Conservation (phyloP, 306 rosid species). For the Prunus dulcis region DNA sequence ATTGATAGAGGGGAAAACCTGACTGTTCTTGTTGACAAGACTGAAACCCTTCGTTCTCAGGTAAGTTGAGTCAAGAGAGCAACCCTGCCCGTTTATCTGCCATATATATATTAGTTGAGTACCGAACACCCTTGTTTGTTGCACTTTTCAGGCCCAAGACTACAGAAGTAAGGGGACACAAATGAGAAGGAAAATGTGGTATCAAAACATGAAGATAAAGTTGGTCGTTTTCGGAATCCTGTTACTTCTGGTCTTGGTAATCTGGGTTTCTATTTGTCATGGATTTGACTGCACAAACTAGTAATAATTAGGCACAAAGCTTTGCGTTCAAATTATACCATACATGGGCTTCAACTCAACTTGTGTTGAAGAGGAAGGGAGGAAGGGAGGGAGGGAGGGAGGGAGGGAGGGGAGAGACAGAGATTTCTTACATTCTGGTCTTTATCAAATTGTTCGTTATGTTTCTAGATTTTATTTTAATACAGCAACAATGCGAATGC, state of each 20-base stretch:
- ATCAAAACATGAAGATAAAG: constrained; percentile 94
- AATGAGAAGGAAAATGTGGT: constrained; percentile 86
- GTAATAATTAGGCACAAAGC: constrained; percentile 23
- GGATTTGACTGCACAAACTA: constrained; percentile 86
- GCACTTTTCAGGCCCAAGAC: constrained; percentile 66
- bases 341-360: constrained; percentile 10
- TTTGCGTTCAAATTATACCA: constrained; percentile 17
- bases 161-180: constrained; percentile 70
- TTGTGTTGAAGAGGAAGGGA: constrained; percentile 21
- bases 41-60: constrained; percentile 74
- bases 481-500: constrained; percentile 19
- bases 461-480: constrained; percentile 21
- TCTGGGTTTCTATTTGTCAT: constrained; percentile 86
- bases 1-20: constrained; percentile 82
- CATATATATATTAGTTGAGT: not conserved
- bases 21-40: constrained; percentile 67
- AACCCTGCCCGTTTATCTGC: constrained; percentile 10
- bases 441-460: constrained; percentile 31
- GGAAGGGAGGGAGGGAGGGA: constrained; percentile 12
- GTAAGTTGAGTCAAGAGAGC: constrained; percentile 35
- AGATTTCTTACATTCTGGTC: constrained; percentile 25
- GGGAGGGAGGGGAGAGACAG: constrained; percentile 15
- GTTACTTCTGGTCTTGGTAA: constrained; percentile 62
- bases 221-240: constrained; percentile 73
- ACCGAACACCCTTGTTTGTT: constrained; percentile 21